phyloP scores from a whole-genome alignment of 768 basidiomycete species.

The Hericium rajendrae region DNA sequence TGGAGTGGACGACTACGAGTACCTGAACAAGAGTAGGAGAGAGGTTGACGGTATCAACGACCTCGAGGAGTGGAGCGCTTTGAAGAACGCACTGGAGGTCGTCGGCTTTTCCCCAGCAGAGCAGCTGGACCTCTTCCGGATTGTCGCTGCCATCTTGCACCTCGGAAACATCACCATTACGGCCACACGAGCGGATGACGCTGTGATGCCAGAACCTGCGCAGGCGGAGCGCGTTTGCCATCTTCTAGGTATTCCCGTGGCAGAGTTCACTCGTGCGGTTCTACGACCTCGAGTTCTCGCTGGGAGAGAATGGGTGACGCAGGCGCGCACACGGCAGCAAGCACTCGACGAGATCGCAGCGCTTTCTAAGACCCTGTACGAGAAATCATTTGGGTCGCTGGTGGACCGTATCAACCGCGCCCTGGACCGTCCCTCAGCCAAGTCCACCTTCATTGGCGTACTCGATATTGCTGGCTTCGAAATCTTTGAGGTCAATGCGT shows the following conservation, averaged over 20 bases:
- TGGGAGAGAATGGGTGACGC: constrained; percentile 94
- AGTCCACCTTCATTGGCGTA: constrained; percentile 94
- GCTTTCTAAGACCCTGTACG: constrained; percentile 91
- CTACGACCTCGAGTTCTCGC: constrained; percentile 86
- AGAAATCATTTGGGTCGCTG: constrained; percentile 89
- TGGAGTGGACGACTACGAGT: constrained; percentile 75
- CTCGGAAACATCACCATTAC: constrained; percentile 88
- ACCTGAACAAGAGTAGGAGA: constrained; percentile 78
- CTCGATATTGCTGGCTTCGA: constrained; percentile 99
- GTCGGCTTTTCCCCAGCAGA: constrained; percentile 83
- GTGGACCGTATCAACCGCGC: constrained; percentile 95
- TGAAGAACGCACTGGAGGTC: constrained; percentile 74
- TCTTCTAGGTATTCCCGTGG: constrained; percentile 77
- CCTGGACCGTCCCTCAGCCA: constrained; percentile 84
- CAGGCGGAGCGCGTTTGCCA: constrained; percentile 89
- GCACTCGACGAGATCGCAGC: constrained; percentile 87
- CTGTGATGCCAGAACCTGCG: constrained; percentile 65
- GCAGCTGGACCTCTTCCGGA: constrained; percentile 88
- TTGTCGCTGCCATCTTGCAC: constrained; percentile 89
- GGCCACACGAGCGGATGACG: constrained; percentile 71
- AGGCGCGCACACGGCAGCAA: constrained; percentile 84
- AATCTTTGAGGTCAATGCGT: constrained; percentile 89
- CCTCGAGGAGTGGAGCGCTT: constrained; percentile 71
- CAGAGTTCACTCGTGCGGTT: constrained; percentile 83
- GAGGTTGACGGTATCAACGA: constrained; percentile 97